Base-by-base conservation (phyloP, 179 eudicot species). In the Beta corolliflora region DNA sequence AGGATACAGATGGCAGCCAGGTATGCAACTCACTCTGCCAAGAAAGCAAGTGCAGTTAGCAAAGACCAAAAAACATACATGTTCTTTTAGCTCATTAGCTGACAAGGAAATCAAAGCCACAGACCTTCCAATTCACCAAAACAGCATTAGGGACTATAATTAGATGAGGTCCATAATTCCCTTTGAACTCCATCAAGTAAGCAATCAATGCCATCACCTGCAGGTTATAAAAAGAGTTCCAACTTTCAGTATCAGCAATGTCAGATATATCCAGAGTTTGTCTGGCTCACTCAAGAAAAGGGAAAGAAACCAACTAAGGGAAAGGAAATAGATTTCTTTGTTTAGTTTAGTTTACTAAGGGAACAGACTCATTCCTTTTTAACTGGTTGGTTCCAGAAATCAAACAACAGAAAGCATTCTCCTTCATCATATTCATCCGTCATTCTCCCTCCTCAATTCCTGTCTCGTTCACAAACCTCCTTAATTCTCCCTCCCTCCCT, bases 141-240 rank as follows among this genome's bases (percentile, higher is more conserved):
- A 96, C 99, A 87, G 98, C 99, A 96, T 96, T 96, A 53, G 99
- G 99, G 81, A 96, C 99, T 76, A 96, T 96, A 67, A 96, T 96
- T 31, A 96, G 93, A 89, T 96, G 99, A 61, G 99, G 99, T 44
- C 99, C 99, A 88, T 96, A 91, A 79, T 96, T 94, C 80, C 98
- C 97, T 88, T 96, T 96, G 79, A 90, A 94, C 85, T 96, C 99
- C 99, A 96, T 96, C 82, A 96, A 87, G 87, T 96, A 92, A 71
- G 98, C 99, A 92, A 96, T 93, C 87, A 96, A 86, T 46, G 99
- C 92, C 99, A 96, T 96, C 86, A 96, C 99, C 99, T 96, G 89
- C 76, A 81, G 69, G 68, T 50, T 44, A 50, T 77, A 59, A 16
- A 73, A 74, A 65, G 44, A 19, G n/a, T 36, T 69, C 61, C 59